Percentiles rank a stretch among this genome's conserved stretches.
phyloP scores from a whole-genome alignment of 2,329 filamentous ascomycete species.

The Cladosporium austrohemisphaericum region DNA sequence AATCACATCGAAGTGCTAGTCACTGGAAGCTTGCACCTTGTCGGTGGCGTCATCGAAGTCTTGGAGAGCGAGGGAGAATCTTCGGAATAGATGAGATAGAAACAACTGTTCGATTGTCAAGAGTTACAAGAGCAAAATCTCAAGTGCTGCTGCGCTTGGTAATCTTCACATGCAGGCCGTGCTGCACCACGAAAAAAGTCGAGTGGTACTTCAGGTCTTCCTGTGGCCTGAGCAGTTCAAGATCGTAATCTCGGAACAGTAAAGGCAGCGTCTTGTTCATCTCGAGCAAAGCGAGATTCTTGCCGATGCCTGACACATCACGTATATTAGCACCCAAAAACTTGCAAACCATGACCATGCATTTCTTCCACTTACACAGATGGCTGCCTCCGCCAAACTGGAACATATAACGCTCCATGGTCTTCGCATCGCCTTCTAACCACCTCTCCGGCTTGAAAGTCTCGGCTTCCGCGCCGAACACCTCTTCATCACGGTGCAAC shows the following conservation, averaged over 20 bases:
- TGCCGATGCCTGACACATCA: conserved; percentile 54
- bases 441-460: conserved; percentile 67
- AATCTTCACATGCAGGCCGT: conserved; percentile 51
- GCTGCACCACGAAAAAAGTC: conserved; percentile 59
- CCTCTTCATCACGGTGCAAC: conserved; percentile 61
- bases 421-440: conserved; percentile 53
- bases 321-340: conserved; percentile 33
- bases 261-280: conserved; percentile 43
- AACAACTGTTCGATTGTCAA: neutral
- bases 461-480: conserved; percentile 67
- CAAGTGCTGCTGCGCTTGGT: conserved; percentile 32
- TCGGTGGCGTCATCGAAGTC: conserved; percentile 72
- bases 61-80: conserved; percentile 49
- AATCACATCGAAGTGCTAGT: conserved; percentile 61
- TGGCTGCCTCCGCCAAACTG: conserved; percentile 69
- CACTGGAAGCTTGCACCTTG: conserved; percentile 81
- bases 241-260: conserved; percentile 52
- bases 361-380: conserved; percentile 13
- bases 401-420: conserved; percentile 68
- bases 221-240: conserved; percentile 51
- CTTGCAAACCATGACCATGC: conserved; percentile 13
- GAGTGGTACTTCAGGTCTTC: conserved; percentile 51
- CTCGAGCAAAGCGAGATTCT: conserved; percentile 48
- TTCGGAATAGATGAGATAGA: neutral
- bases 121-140: neutral